Evolutionary conservation across 2,329 filamentous ascomycete genomes (phyloP), one percentile per base, ranked within the genome.

Genomic region (Beauveria sp.): DNA sequence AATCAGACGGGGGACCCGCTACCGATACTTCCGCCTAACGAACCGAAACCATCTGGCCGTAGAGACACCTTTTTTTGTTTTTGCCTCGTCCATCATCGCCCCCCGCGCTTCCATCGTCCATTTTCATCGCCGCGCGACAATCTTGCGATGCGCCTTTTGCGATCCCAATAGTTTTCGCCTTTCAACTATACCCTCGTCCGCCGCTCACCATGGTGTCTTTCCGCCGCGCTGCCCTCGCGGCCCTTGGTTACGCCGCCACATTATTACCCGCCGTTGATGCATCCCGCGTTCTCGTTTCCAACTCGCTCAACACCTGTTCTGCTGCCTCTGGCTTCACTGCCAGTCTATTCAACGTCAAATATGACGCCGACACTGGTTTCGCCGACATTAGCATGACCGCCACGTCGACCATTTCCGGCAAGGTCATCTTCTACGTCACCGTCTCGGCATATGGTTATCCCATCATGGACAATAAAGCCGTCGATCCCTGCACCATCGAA

Each of bases 261-360:
- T 68, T 81, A 53, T 71, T 80, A 63, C 78, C 78, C 34, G 67
- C 82, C 63, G 86, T 84, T 64, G 79, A 83, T 68, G 57, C 57
- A 4, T 24, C 37, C 14, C 80, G 81, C 65, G 76, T 89, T 66
- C 87, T 96, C 69, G 79, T 85, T 67, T 92, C 91, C 55, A 88
- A 83, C 69, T 93, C 91, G 37, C 80, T 96, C 65, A 90, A 88
- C 72, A 82, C 88, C 37, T 96, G 91, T 76, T 87, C 90, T 78
- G 77, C 83, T 58, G 87, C 91, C 73, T 91, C 88, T 43, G 86
- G 85, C 70, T 93, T 96, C 73, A 88, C 88, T 3, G 91, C 91
- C 67, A 91, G 87, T 66, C 81, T 92, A 62, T 96, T 96, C 83
- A 87, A 92, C 67, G 88, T 94, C 71, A 76, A 83, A 65, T 90